phyloP scores from a whole-genome alignment of 345 rosid species.

The Balakata baccata region DNA sequence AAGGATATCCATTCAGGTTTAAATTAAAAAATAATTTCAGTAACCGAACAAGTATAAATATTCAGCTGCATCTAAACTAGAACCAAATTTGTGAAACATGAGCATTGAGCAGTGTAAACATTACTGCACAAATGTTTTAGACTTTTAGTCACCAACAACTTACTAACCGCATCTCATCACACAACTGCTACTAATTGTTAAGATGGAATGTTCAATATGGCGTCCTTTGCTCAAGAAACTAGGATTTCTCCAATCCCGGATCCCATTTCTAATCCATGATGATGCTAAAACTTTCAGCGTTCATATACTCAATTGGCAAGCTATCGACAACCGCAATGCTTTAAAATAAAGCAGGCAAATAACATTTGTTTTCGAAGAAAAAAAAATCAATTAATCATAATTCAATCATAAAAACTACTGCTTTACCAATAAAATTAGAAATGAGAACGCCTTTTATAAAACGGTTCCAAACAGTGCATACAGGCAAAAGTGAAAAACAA shows the following conservation, averaged over 20 bases:
- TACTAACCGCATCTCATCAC: not conserved
- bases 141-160: not conserved
- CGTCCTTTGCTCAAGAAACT: not conserved
- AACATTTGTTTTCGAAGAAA: too few relatives aligned
- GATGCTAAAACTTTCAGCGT: not conserved
- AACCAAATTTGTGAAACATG: constrained; percentile 1
- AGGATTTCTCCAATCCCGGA: not conserved
- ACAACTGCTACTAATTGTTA: not conserved
- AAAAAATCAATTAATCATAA: not conserved
- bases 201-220: not conserved
- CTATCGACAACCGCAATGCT: too few relatives aligned
- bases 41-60: not conserved
- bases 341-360: too few relatives aligned
- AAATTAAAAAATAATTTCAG: not conserved
- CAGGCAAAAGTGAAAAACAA: not conserved
- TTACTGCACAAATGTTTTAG: not conserved
- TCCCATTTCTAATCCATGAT: not conserved
- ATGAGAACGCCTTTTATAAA: too few relatives aligned
- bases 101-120: not conserved
- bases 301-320: not conserved
- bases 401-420: not conserved
- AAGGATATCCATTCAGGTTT: not conserved
- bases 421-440: too few relatives aligned
- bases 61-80: not conserved
- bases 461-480: not conserved